These are phyloP conservation scores for Fusarium falciforme DNA, from an alignment of 2,329 filamentous ascomycete species.

Conservation along the genomic window DNA sequence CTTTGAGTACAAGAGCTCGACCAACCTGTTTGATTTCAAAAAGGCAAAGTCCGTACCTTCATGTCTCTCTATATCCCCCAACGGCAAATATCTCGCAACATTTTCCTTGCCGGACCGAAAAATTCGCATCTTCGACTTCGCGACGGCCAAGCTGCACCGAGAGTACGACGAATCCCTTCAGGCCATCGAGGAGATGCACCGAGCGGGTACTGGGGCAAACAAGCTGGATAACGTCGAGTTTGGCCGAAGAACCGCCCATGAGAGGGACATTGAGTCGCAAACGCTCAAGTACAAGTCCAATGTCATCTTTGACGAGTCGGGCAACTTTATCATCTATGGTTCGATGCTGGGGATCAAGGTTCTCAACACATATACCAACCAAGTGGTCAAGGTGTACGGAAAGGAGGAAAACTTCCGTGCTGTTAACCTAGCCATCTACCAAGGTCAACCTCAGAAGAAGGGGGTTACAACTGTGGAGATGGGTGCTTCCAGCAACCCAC, in stretches of 20 bases:
- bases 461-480: slow-evolving; percentile 93
- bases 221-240: slow-evolving; percentile 93
- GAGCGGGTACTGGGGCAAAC: slow-evolving; percentile 84
- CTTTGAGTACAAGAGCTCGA: slow-evolving; percentile 93
- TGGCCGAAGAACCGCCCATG: slow-evolving; percentile 84
- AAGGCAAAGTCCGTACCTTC: slow-evolving; percentile 89
- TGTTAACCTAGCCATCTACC: slow-evolving; percentile 87
- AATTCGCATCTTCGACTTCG: slow-evolving; percentile 93
- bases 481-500: slow-evolving; percentile 93
- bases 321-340: slow-evolving; percentile 94
- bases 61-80: slow-evolving; percentile 86
- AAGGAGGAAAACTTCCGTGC: slow-evolving; percentile 89
- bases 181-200: slow-evolving; percentile 93
- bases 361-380: slow-evolving; percentile 94
- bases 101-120: slow-evolving; percentile 95
- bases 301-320: slow-evolving; percentile 94
- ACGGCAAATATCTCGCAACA: slow-evolving; percentile 85
- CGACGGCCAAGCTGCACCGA: slow-evolving; percentile 85
- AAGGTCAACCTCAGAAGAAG: slow-evolving; percentile 95
- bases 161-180: slow-evolving; percentile 95
- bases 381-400: slow-evolving; percentile 89
- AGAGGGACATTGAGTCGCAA: slow-evolving; percentile 84
- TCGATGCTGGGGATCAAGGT: slow-evolving; percentile 94
- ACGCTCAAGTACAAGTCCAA: slow-evolving; percentile 78
- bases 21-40: slow-evolving; percentile 96